Evolutionary conservation across 768 basidiomycete genomes (phyloP).

Genomic region (Macrolepiota albuminosa): DNA sequence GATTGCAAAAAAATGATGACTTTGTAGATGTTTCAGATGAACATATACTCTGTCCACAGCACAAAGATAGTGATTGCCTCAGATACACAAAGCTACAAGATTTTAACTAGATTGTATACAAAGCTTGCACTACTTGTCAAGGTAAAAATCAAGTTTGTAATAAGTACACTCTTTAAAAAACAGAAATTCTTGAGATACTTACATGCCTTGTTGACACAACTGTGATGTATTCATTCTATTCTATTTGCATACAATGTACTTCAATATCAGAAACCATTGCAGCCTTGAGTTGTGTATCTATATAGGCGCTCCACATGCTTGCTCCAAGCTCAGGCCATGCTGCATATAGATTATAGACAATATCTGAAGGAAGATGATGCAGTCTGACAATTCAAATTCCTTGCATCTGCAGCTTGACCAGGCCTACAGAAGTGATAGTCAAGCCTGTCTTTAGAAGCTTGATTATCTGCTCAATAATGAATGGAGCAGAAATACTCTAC

Average conservation of each 20-base stretch:
- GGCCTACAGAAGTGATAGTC: background rate
- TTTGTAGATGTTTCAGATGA: background rate
- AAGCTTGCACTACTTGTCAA: background rate
- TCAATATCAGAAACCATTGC: background rate
- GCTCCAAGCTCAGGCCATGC: background rate
- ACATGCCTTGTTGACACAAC: background rate
- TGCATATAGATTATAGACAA: background rate
- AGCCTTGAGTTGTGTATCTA: background rate
- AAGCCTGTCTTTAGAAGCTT: background rate
- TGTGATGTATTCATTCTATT: background rate
- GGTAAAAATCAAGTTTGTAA: background rate
- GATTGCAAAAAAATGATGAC: too few species aligned
- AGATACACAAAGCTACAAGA: background rate
- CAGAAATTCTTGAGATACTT: background rate
- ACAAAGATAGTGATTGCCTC: background rate
- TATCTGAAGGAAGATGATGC: background rate
- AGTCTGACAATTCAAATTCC: background rate
- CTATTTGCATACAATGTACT: background rate
- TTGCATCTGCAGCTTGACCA: background rate
- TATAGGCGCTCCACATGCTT: background rate
- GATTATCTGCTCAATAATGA: background rate
- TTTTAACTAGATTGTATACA: background rate
- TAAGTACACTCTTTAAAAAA: background rate
- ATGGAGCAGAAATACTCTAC: background rate
- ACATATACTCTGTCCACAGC: background rate